Evolutionary conservation across 2,329 filamentous ascomycete species (phyloP), one percentile per base, ranked within the genome.

Genomic region (Phialocephala subalpina): DNA sequence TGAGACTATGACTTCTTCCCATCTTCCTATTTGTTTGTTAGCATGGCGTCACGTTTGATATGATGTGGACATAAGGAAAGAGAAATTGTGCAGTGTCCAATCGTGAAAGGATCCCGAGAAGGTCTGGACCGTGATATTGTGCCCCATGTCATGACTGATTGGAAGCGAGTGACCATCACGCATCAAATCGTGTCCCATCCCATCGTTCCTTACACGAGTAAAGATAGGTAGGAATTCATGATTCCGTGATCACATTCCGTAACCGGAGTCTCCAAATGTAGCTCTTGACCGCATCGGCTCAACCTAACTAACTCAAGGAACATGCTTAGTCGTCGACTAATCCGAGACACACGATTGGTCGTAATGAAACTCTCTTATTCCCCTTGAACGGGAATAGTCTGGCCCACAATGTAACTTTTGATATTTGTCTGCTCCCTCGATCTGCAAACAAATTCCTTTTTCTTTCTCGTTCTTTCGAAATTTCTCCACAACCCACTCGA

Each of bases 1-100:
- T 9, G 86, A 86, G 33, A 93, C 83, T 1, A 93, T 81, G n/a
- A 82, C 84, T 65, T 94, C 86, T 77, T 96, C 92, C 72, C 86
- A 77, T 71, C 83, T 81, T 58, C 86, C 87, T 90, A 57, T 47
- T 38, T 58, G 14, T 20, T 14, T 25, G 47, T 60, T 55, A 36
- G 59, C 29, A 53, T 22, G 20, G 6, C 45, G 18, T 53, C 49
- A 29, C 8, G 3, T 33, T 29, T n/a, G 49, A 53, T 14, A 27
- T 11, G 2, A 49, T 20, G 49, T 14, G 29, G 25, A 53, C 20
- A 29, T 16, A 33, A 53, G 52, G 60, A 61, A n/a, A 18, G 9
- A 33, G 58, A 25, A 3, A 12, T 22, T 53, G 55, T 57, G 57
- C 29, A 63, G 45, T 69, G 40, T 63, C 61, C 56, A 40, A 40